phyloP scores from a whole-genome alignment of 148 eudicot species.

The Cornus florida region DNA sequence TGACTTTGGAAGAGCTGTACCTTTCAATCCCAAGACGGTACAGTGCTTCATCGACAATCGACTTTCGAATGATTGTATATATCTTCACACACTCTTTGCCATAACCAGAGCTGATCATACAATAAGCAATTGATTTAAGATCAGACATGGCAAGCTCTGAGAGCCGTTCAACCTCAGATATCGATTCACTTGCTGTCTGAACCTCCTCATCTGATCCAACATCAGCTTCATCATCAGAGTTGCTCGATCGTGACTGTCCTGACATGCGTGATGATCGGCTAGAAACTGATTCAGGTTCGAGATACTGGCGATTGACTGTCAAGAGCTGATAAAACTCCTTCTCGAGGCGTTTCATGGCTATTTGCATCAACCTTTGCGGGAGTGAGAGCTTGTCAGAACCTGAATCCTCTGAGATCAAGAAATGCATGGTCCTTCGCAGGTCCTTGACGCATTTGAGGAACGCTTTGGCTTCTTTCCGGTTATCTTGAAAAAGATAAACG shows the following conservation, averaged over 20 bases:
- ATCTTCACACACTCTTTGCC: constrained; percentile 26
- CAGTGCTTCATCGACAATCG: constrained; percentile 23
- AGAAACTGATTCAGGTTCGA: constrained; percentile 32
- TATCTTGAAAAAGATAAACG: constrained; percentile 18
- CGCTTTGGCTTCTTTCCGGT: constrained; percentile 26
- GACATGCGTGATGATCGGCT: constrained; percentile 6
- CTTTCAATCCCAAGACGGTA: constrained; percentile 24
- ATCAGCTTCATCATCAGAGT: constrained; percentile 5
- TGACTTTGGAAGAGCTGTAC: constrained; percentile 17
- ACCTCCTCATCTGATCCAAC: not conserved
- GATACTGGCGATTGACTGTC: constrained; percentile 15
- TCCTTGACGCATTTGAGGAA: constrained; percentile 22
- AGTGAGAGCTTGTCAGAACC: constrained; percentile 14
- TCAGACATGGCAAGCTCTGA: constrained; percentile 19
- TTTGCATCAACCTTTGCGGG: constrained; percentile 30
- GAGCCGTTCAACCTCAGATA: constrained; percentile 15
- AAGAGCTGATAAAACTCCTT: constrained; percentile 29
- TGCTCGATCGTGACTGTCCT: not conserved
- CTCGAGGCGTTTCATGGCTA: constrained; percentile 34
- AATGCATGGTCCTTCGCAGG: constrained; percentile 30
- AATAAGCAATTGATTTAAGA: constrained; percentile 26
- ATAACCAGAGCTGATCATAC: constrained; percentile 35
- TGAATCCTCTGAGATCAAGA: constrained; percentile 7
- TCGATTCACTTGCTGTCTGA: not conserved
- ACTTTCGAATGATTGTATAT: constrained; percentile 23